Base-by-base conservation (phyloP, 1,284 basidiomycete genomes). In the Ganoderma lucidum region DNA sequence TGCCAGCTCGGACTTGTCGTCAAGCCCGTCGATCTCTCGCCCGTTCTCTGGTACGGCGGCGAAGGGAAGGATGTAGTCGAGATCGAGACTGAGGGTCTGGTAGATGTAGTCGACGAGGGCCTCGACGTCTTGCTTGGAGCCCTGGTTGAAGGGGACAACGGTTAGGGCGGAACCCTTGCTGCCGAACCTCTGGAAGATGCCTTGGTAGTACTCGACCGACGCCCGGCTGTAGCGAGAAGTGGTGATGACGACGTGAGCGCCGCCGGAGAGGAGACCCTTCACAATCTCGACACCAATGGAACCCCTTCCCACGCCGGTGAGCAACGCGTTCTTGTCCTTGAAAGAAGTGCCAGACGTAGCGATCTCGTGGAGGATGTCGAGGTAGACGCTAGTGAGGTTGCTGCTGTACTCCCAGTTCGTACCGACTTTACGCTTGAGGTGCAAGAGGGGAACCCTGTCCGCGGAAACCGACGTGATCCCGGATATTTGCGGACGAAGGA, bases 1-100 rank as follows among this genome's bases (percentile, higher is more conserved):
- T 23, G 98, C 97, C 56, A 99, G 89, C 82, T 99, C 97, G 15
- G 97, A 98, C 81, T 94, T 94, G 85, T 99, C 98, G 80, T 99
- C 98, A 71, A 99, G 86, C 37, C 93, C 91, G 77, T 99, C 97
- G 71, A 99, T 99, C 83, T 99, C 96, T 71, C 97, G 93, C 60
- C 98, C 97, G 78, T 99, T 99, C 83, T 99, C 98, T 15, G 98
- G 97, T 62, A 99, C 93, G 70, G 97, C 98, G 67, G 97, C 98
- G 82, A 99, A 99, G 53, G 97, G 97, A 72, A 99, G 90, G 77
- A 99, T 95, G 83, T 98, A 99, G 83, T 99, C 97, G 71, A 99
- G 89, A 83, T 99, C 97, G 84, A 99, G 90, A 62, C 93, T 93
- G 68, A 98, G 90, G 56, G 92, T 96, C 58, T 93, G 90, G 84